A percentile compares a stretch with the other conserved stretches of the same genome.
phyloP scores from a whole-genome alignment of 2,329 filamentous ascomycete species.

The Alternaria sp. region DNA sequence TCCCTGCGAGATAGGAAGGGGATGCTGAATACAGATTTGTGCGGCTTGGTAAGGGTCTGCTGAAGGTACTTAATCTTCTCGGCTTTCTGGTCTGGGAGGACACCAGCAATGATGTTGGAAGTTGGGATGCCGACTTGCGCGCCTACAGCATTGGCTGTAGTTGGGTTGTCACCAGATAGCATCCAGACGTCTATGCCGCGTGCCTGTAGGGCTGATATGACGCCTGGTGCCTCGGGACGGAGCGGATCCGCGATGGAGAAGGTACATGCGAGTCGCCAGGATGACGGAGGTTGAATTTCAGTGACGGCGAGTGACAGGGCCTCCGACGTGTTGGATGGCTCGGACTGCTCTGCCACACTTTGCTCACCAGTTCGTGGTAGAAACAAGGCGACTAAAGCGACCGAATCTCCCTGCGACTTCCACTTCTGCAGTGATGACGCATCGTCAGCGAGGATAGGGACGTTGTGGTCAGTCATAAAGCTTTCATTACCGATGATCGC shows the following conservation, averaged over 20 bases:
- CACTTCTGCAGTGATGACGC: slow-evolving; percentile 41
- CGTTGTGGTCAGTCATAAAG: slow-evolving; percentile 60
- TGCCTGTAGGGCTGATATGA: slow-evolving; percentile 69
- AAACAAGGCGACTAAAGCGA: slow-evolving; percentile 48
- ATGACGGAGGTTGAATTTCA: background rate
- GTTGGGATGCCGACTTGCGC: slow-evolving; percentile 74
- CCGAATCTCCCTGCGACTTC: slow-evolving; percentile 52
- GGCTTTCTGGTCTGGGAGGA: slow-evolving; percentile 83
- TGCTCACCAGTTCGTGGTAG: background rate
- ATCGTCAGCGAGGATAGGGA: slow-evolving; percentile 33
- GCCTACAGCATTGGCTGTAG: slow-evolving; percentile 82
- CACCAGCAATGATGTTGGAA: slow-evolving; percentile 81
- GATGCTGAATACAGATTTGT: slow-evolving; percentile 21
- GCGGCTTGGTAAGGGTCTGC: slow-evolving; percentile 36
- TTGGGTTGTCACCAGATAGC: slow-evolving; percentile 89
- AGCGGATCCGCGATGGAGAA: slow-evolving; percentile 84
- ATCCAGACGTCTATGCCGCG: slow-evolving; percentile 82
- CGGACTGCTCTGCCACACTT: background rate
- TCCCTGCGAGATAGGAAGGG: slow-evolving; percentile 16
- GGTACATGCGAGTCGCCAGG: slow-evolving; percentile 63
- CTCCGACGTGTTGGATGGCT: background rate
- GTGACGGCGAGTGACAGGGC: background rate
- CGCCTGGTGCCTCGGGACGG: slow-evolving; percentile 70
- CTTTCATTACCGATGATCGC: slow-evolving; percentile 75
- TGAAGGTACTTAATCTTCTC: slow-evolving; percentile 66